phyloP scores from a whole-genome alignment of 768 basidiomycete genomes.

The Tulasnella sp. region DNA sequence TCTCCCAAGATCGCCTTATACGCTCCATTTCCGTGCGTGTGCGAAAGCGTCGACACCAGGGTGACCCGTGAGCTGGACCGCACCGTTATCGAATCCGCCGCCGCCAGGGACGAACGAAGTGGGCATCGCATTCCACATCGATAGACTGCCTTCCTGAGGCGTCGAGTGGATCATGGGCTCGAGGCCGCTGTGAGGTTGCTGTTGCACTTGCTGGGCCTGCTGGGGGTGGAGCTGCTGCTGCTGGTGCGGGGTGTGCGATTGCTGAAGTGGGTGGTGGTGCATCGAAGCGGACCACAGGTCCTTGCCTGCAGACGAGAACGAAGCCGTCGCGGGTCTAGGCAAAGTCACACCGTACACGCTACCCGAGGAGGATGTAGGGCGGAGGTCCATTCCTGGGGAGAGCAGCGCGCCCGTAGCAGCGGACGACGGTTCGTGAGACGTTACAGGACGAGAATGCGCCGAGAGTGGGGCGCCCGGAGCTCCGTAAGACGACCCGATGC shows the following conservation, averaged over 20 bases:
- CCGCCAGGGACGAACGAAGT: not conserved
- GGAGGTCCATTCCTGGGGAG: not conserved
- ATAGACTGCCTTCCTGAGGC: not conserved
- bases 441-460: not conserved
- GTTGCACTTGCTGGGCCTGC: not conserved
- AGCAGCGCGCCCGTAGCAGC: not conserved
- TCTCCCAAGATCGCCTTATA: not conserved
- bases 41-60: not conserved
- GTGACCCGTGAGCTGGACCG: not conserved
- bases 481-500: slow-evolving; percentile 1
- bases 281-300: not conserved
- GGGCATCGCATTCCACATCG: not conserved
- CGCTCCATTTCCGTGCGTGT: not conserved
- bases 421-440: not conserved
- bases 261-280: not conserved
- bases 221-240: not conserved
- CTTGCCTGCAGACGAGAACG: not conserved
- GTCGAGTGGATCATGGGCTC: not conserved
- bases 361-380: not conserved
- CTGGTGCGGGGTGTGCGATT: not conserved
- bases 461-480: not conserved
- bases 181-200: not conserved
- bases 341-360: not conserved
- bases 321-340: not conserved
- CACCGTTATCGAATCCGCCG: not conserved